Base-by-base conservation (phyloP, 2,329 filamentous ascomycete species). In the Microdochium trichocladiopsis region DNA sequence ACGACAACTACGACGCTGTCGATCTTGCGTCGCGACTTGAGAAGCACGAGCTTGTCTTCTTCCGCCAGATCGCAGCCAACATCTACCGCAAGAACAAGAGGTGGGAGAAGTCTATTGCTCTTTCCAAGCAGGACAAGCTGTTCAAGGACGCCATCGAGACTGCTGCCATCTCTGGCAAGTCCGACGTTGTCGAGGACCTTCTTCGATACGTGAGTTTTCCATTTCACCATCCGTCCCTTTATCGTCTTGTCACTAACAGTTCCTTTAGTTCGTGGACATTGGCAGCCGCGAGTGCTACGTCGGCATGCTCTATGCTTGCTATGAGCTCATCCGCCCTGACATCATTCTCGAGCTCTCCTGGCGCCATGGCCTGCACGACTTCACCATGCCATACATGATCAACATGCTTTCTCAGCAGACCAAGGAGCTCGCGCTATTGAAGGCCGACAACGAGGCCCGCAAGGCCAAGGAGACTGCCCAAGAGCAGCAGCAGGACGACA, bases 81-180 rank as follows among this genome's bases (percentile, higher is more conserved):
- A 99, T 99, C 71, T 99, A 97, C 78, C 91, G 95, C 70, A 99
- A 97, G 82, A 97, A 96, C 79, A 97, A 97, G 87, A 84, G 94
- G 58, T 99, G 95, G 95, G 93, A 97, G 76, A 97, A 97, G 77
- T 96, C 92, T 3, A 99, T 99, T 70, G 84, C 90, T 31, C 78
- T 99, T 48, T 97, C 93, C 16, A 99, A 99, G 80, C 93, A 99
- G 70, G 94, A 99, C 77, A 97, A 96, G 82, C 79, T 99, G 16
- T 99, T 94, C 86, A 97, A 96, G 79, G 94, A 99, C 73, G 94
- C 95, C 24, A 97, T 99, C 57, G 94, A 99, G 79, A 99, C 94
- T 14, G 84, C 95, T 28, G 94, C 94, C 25, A 88, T 96, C 52
- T 97, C 93, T 50, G 79, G 81, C 67, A 97, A 97, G 81, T 68